Evolutionary conservation across 73 alveolate genomes (phyloP), one percentile per base, ranked within the genome.

Genomic region (Chromera velia): DNA sequence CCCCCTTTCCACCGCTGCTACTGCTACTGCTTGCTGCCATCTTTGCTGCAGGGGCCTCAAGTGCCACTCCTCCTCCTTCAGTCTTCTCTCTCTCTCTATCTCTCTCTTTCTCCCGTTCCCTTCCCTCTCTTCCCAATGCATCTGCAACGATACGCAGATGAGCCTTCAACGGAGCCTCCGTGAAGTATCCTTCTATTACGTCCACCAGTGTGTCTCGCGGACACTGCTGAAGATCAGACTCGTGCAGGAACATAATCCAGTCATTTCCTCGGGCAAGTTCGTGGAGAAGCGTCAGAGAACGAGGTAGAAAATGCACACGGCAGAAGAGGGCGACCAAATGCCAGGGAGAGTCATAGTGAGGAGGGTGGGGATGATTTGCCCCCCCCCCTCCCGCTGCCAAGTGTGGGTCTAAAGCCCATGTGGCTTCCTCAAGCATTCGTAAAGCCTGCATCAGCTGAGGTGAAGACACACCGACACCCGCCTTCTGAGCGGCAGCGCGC

Each of bases 321-420:
- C 93, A 88, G 75, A 88, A 88, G 34, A 88, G 65, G n/a, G 88
- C 88, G 70, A 88, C 93, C 46, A 88, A 72, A 74, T 88, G 90
- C 93, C 93, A 88, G 17, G 90, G 88, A 45, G 88, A 69, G 70
- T 88, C 88, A 31, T 80, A 80, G 79, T 77, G 45, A 80, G 64
- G 24, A 80, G 80, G 70, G 34, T 7, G 55, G n/a, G n/a, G n/a
- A n/a, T 74, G 82, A 64, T 68, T 67, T 34, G 86, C 31, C 0
- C 66, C 46, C 26, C 74, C 80, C 4, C 80, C 46, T 1, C 80
- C 79, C 9, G 86, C 86, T 0, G 86, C 69, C 0, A 77, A 80
- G 32, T 80, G 86, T 0, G 86, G 86, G 48, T 80, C 86, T n/a
- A 80, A n/a, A 28, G 86, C 86, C 86, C 86, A 80, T 29, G 86